Evolutionary conservation across 257 asterid species (phyloP), one percentile per base, ranked within the genome.

Genomic region (Perilla frutescens): DNA sequence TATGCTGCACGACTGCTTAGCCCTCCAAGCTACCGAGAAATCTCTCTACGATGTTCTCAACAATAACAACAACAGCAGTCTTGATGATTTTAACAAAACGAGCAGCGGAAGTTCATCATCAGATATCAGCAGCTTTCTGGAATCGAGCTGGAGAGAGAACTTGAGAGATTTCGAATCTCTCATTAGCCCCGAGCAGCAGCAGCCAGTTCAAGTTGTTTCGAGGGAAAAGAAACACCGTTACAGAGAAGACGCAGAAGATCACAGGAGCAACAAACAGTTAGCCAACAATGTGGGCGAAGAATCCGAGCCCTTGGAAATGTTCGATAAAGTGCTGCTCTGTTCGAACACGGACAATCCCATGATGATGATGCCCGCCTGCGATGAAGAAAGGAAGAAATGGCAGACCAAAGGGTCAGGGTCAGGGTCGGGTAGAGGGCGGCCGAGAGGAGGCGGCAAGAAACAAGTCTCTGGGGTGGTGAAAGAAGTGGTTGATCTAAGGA

Each of bases 21-120:
- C 96, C 56, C 82, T 93, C 7, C 93, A 89, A 64, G 93, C 96
- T 6, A 85, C 93, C 1, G 96, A 93, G 88, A 87, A 82, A 80
- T 81, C 92, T 58, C 80, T 91, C 67, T 83, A 60, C 67, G 93
- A 86, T 77, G 93, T 70, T 66, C 96, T 87, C 43, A 66, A 50
- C 73, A 82, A 57, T 73, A 84, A 81, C 47, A 44, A 74, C 50
- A 47, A 3, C 3, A 40, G 26, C 26, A 20, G 26, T 20, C 26
- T 20, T 20, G 26, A 20, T 26, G 39, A 45, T 62, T 81, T 83
- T 76, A 71, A 20, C 73, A 37, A 63, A 40, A 36, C 82, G 60
- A 75, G 70, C 55, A 66, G 78, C 62, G 8, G 71, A 48, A 66
- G 12, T 6, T 51, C 34, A 8, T 73, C 85, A 29, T 79, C 74